Base-by-base conservation (phyloP, 345 rosid species). In the Salix arbutifolia region DNA sequence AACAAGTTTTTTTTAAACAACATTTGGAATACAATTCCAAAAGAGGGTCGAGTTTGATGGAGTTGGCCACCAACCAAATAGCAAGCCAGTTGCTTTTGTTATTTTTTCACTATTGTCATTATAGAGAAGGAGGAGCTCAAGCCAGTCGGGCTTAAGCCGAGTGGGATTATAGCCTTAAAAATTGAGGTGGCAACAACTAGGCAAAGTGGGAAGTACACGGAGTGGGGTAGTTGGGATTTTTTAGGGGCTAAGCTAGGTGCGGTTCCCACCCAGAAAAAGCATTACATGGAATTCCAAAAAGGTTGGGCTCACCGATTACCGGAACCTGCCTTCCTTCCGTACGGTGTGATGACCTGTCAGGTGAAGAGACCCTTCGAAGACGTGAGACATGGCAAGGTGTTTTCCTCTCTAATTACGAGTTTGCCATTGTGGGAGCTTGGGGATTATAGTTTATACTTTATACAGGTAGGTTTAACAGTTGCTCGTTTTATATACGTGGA, bases 211-310 rank as follows among this genome's bases (percentile, higher is more conserved):
- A 33, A 30, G 42, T 9, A 13, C n/a, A 2, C 53, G 31, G 23
- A 56, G 71, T 78, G 77, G 67, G 52, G 83, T 67, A 26, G 85
- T 71, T 79, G 77, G 66, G 78, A 79, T 74, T 31, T 79, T 70
- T 18, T 79, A 69, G 38, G 52, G 42, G 40, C 70, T 33, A 21
- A 61, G 74, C 5, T 31, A 37, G 38, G 83, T 76, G 83, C 84
- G 79, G 19, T 77, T 69, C 67, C 74, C 73, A 75, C 76, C 58
- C 9, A 53, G 67, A 50, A 25, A 69, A 3, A 71, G 6, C 40
- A 5, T 2, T 31, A 6, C 35, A 26, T 11, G 35, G 33, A 50
- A 38, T 69, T 61, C 82, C 74, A 40, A 74, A 69, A 68, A 69
- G 74, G 8, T 68, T 60, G 82, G 71, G 76, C 44, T 16, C 18